These are phyloP conservation scores for Edaphochlamys debaryana DNA, from an alignment of 139 green algal genomes.

Conservation along the genomic window DNA sequence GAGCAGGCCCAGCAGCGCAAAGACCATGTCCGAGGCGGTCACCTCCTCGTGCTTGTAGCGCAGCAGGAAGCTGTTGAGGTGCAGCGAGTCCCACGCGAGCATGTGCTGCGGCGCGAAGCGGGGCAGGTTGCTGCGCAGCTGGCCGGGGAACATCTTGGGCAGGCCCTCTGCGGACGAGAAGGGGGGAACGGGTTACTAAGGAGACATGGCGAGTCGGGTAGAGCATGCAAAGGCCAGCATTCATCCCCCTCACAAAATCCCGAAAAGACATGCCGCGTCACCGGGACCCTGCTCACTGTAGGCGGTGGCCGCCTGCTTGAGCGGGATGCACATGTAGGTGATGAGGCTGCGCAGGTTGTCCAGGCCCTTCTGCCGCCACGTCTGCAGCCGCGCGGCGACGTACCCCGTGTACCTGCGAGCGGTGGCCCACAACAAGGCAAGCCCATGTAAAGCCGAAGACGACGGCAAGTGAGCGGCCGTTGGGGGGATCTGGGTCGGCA, in stretches of 20 bases:
- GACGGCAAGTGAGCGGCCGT: no score
- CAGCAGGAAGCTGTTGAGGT: constrained; percentile 35
- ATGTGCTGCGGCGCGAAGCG: constrained; percentile 31
- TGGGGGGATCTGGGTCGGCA: neutral
- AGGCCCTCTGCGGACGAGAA: constrained; percentile 17
- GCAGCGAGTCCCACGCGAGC: constrained; percentile 33
- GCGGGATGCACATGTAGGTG: constrained; percentile 79
- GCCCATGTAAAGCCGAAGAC: neutral
- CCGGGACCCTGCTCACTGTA: constrained; percentile 70
- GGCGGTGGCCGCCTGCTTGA: constrained; percentile 54
- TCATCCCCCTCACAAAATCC: no score
- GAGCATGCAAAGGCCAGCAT: no score
- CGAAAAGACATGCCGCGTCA: no score
- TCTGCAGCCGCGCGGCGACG: constrained; percentile 83
- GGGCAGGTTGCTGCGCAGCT: constrained; percentile 13
- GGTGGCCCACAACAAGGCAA: neutral
- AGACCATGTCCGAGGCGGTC: constrained; percentile 35
- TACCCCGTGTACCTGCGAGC: constrained; percentile 73
- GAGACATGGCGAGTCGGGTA: no score
- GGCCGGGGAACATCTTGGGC: neutral
- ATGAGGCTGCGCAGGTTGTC: constrained; percentile 79
- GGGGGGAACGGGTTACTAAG: no score
- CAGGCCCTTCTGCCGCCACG: constrained; percentile 78
- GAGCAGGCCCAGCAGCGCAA: constrained; percentile 44
- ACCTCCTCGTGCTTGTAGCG: constrained; percentile 55